Conservation (phyloP, 225 moss, liverwort and hornwort genomes). For the Physcomitrium patens region DNA sequence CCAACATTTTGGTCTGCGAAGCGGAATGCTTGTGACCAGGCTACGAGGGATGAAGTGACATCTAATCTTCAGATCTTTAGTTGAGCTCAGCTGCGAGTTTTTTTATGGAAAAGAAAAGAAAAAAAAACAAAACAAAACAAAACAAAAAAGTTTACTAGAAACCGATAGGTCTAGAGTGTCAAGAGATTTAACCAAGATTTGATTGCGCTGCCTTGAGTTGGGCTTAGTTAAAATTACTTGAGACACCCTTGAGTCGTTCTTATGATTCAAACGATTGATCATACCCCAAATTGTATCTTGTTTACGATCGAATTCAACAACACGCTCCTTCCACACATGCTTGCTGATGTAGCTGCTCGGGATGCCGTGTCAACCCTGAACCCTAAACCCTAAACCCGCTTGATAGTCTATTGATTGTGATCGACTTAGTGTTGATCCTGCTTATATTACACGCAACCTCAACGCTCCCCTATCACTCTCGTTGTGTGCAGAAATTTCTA, state of each 20-base stretch:
- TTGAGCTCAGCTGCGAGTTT: conserved; percentile 35
- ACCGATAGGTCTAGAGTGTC: not conserved
- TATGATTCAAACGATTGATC: not conserved
- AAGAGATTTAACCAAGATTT: not conserved
- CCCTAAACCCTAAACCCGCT: no score
- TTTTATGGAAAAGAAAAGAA: no score
- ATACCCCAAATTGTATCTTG: not conserved
- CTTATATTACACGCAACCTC: no score
- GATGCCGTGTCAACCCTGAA: no score
- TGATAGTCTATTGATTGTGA: no score
- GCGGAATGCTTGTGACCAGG: conserved; percentile 59
- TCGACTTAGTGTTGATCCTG: no score
- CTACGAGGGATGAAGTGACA: conserved; percentile 30
- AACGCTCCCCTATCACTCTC: no score
- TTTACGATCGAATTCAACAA: conserved; percentile 25
- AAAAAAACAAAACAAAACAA: no score
- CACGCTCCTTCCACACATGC: conserved; percentile 1
- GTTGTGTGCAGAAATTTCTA: no score
- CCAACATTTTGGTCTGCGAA: conserved; percentile 32
- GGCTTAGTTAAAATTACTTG: not conserved
- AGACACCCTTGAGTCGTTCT: not conserved
- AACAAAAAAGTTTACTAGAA: not conserved
- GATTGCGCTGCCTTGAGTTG: conserved; percentile 13
- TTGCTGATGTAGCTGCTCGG: not conserved
- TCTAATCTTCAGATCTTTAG: conserved; percentile 33